Base-by-base conservation (phyloP, 1,284 basidiomycete genomes). In the Singerocomus inundabilis region DNA sequence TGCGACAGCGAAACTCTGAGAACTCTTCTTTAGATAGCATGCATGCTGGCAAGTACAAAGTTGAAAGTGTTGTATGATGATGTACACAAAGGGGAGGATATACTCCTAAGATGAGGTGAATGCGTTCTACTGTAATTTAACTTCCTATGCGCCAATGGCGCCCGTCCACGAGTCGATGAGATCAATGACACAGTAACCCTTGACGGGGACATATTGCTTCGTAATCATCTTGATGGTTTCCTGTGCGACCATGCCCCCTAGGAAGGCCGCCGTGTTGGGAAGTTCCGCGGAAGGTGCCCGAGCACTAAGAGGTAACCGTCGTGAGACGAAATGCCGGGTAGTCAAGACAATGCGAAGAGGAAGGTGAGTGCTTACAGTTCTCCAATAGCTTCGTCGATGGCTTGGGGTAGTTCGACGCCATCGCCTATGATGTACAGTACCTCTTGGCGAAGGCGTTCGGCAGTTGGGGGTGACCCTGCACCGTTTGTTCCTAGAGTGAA, bases 181-280 rank as follows among this genome's bases (percentile, higher is more conserved):
- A 72, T 99, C 94, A 46, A 96, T 77, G 25, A 93, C 76, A 57
- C 89, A 92, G 54, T 87, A 88, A 18, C 93, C 92, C 60, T 90
- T 84, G 50, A 97, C 79, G 3, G 96, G 96, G 18, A 93, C 79
- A 68, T 99, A 99, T 71, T 99, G 97, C 64, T 85, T 86, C 53
- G 96, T 98, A 60, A 98, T 88, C 70, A 98, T 79, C 78, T 99
- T 99, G 80, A 99, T 98, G 7, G 86, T 85, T 70, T 99, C 97
- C 62, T 99, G 97, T n/a, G 93, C 93, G 25, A 95, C 89, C 16
- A 99, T 70, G 1, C 96, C 97, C 13, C 97, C 97, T 3, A 98
- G 72, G 63, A 99, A 84, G 0, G 94, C 94, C 0, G 97, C 91
- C 0, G 88, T 95, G 56, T 93, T 95, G 0, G 96, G 94, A 1